phyloP scores from a whole-genome alignment of 164 flowering plant species.

The Kalanchoe fedtschenkoi region DNA sequence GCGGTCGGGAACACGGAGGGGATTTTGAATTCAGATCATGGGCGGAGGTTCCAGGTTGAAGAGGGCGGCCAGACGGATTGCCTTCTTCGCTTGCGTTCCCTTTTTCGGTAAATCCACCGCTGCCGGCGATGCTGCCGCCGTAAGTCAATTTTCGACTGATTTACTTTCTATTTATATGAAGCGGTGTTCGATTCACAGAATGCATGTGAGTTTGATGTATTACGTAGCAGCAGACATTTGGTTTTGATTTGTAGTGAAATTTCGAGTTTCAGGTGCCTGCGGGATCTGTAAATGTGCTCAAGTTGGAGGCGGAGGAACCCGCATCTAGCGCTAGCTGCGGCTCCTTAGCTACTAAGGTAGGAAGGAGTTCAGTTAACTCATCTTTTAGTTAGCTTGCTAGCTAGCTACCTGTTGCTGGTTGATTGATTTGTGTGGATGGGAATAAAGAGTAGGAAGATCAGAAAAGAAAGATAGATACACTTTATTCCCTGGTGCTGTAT shows the following conservation, averaged over 20 bases:
- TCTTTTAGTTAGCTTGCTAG: too few species aligned
- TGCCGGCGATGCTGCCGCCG: background rate
- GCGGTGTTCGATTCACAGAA: too few species aligned
- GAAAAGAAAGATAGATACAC: too few species aligned
- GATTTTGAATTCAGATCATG: background rate
- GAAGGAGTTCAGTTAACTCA: background rate
- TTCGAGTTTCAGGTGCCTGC: slow-evolving; percentile 15
- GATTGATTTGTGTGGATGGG: slow-evolving; percentile 4
- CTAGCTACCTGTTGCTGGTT: background rate
- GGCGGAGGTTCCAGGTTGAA: slow-evolving; percentile 21
- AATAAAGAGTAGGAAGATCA: background rate
- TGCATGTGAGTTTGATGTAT: too few species aligned
- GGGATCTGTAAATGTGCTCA: slow-evolving; percentile 5
- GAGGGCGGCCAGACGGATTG: slow-evolving; percentile 32
- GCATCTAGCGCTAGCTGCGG: slow-evolving; percentile 7
- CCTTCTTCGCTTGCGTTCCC: slow-evolving; percentile 28
- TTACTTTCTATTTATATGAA: too few species aligned
- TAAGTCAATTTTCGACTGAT: background rate
- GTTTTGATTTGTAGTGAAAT: background rate
- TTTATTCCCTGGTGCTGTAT: background rate
- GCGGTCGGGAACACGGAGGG: slow-evolving; percentile 7
- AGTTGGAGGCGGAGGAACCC: slow-evolving; percentile 12
- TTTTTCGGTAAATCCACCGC: slow-evolving; percentile 20
- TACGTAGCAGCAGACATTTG: too few species aligned
- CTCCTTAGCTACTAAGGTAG: slow-evolving; percentile 20